Base-by-base conservation (phyloP, 805 yeast species). In the Metschnikowia rubicola region DNA sequence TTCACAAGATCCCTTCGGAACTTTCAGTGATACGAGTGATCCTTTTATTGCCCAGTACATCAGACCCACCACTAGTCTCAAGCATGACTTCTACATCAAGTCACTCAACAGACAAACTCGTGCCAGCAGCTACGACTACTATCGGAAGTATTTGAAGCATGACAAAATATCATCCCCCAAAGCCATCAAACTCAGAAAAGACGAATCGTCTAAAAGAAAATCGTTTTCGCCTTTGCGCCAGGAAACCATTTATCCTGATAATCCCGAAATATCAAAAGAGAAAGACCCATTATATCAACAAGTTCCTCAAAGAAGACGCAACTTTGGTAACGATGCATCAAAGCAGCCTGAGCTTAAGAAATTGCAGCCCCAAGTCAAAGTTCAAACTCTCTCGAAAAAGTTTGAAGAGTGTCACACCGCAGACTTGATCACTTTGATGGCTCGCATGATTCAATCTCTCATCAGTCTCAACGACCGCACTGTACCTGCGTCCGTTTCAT, bases 391-490 rank as follows among this genome's bases (percentile, higher is more conserved):
- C 10, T 86, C 86, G 2, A 44, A 51, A 11, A 67, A 75, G 45
- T 90, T 84, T 65, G 77, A 79, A 53, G 73, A 80, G 36, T 86
- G 96, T 58, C 76, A 87, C 10, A 71, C 83, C 46, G 80, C 82
- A 15, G 94, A 87, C 56, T 66, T 92, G 37, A 80, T 91, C 34
- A 71, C 75, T 1, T 70, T 92, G 31, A 82, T 92, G 30, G 73
- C 96, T 1, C 71, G 96, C 44, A 88, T 91, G 94, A 70, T 94
- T 28, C 75, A 79, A 39, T 86, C 88, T 35, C 74, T 92, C 21
- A 88, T 91, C 11, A 65, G 71, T 21, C 74, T 88, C 31, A 92
- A 92, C 63, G 98, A 92, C 66, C 69, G 70, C 15, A 57, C 59
- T n/a, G 73, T 70, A 2, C 75, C 74, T 1, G 52, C 43, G 10